A percentile compares a stretch with the other conserved stretches of the same genome.
These are phyloP conservation scores for Acer yangbiense DNA, from an alignment of 345 rosid species.

Conservation along the genomic window DNA sequence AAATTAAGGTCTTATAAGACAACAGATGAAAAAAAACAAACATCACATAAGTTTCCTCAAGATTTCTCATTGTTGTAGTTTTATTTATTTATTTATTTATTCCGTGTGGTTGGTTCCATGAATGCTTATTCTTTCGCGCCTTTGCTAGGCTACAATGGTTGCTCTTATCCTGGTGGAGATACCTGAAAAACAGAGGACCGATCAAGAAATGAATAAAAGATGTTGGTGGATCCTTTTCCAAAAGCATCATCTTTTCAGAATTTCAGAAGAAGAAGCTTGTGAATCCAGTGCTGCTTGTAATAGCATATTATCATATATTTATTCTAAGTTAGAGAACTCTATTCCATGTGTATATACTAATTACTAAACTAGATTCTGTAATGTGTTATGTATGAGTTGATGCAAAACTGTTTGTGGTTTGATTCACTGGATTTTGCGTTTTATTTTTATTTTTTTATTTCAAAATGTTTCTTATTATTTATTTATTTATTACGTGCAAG, in stretches of 20 bases:
- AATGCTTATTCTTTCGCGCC: neutral
- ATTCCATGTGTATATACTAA: neutral
- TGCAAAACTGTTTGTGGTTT: neutral
- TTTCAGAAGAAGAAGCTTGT: neutral
- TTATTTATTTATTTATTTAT: too few relatives aligned
- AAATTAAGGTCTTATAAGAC: too few relatives aligned
- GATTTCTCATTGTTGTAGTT: neutral
- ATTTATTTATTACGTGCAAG: too few relatives aligned
- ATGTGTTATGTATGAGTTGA: neutral
- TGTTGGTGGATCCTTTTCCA: neutral
- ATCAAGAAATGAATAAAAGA: constrained; percentile 2
- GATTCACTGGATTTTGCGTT: neutral
- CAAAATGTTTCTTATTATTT: too few relatives aligned
- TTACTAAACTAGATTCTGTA: neutral
- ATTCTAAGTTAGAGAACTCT: neutral
- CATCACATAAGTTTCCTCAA: neutral
- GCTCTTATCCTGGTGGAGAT: constrained; percentile 45
- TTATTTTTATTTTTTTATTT: too few relatives aligned
- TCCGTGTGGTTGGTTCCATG: neutral
- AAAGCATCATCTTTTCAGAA: constrained; percentile 11
- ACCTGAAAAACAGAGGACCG: constrained; percentile 14
- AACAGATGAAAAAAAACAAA: too few relatives aligned
- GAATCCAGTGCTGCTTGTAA: neutral
- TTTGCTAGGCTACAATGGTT: constrained; percentile 39
- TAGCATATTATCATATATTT: neutral